phyloP scores from a whole-genome alignment of 371 early-diverging fungal species.

The Syncephalastrum sp. region DNA sequence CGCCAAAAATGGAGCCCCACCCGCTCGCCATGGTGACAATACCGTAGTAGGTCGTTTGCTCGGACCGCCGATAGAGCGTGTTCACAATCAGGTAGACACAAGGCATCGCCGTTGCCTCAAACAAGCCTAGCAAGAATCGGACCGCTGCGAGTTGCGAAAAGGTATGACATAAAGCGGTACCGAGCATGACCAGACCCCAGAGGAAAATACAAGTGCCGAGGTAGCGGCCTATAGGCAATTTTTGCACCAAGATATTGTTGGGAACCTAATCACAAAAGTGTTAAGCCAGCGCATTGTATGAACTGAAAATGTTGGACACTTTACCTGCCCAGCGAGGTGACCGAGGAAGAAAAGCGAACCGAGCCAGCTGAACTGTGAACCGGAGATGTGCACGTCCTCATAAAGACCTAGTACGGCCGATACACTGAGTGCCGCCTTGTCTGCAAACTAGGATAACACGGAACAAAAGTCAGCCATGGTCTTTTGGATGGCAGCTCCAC shows the following conservation, averaged over 20 bases:
- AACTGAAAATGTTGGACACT: too few species aligned
- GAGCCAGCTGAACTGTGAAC: conserved; percentile 16
- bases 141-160: conserved; percentile 28
- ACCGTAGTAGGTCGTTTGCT: conserved; percentile 25
- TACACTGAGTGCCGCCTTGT: conserved; percentile 12
- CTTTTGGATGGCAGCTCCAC: too few species aligned
- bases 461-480: background rate
- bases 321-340: conserved; percentile 13
- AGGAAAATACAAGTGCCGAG: conserved; percentile 17
- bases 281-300: background rate
- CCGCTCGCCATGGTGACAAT: conserved; percentile 23
- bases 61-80: conserved; percentile 11
- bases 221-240: conserved; percentile 25
- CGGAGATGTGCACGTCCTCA: conserved; percentile 10
- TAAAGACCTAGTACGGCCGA: conserved; percentile 13
- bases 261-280: conserved; percentile 11
- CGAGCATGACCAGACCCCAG: conserved; percentile 20
- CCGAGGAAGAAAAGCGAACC: conserved; percentile 19
- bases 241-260: conserved; percentile 29
- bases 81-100: conserved; percentile 26
- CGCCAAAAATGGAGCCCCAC: conserved; percentile 26
- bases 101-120: conserved; percentile 26
- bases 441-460: conserved; percentile 4
- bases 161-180: conserved; percentile 21
- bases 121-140: conserved; percentile 25